phyloP scores from a whole-genome alignment of 768 basidiomycete species.

The Tylopilus vinaceipallidus region DNA sequence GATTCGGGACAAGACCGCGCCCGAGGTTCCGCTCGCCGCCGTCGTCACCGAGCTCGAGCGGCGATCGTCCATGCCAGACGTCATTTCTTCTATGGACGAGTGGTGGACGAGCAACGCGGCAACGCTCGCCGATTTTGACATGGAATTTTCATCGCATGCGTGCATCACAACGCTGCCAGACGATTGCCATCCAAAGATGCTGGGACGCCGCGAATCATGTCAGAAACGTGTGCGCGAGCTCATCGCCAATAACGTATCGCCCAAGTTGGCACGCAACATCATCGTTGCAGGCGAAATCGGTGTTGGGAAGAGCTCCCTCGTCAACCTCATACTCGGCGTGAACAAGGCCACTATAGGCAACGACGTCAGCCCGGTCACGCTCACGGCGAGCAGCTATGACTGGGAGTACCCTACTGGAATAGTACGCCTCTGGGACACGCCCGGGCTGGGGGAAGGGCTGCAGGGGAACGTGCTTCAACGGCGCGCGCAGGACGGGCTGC shows the following conservation, averaged over 20 bases:
- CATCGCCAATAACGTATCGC: constrained; percentile 17
- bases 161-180: constrained; percentile 25
- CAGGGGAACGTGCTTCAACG: no score
- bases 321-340: constrained; percentile 16
- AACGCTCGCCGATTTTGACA: constrained; percentile 1
- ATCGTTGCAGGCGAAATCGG: constrained; percentile 43
- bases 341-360: constrained; percentile 16
- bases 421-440: constrained; percentile 27
- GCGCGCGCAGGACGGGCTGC: constrained; percentile 11
- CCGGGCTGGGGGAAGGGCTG: constrained; percentile 21
- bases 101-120: constrained; percentile 19
- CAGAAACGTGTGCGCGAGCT: constrained; percentile 21
- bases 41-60: constrained; percentile 28
- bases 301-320: constrained; percentile 22
- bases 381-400: no score
- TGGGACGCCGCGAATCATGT: constrained; percentile 17
- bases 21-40: constrained; percentile 20
- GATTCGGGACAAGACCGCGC: constrained; percentile 21
- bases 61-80: constrained; percentile 5
- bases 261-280: constrained; percentile 29
- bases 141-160: constrained; percentile 21
- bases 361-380: constrained; percentile 4
- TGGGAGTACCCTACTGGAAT: constrained; percentile 3
- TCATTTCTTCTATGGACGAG: constrained; percentile 22
- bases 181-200: constrained; percentile 25